Evolutionary conservation across 2,329 filamentous ascomycete species (phyloP), one percentile per base, ranked within the genome.

Genomic region (Tolypocladium ovalisporum): DNA sequence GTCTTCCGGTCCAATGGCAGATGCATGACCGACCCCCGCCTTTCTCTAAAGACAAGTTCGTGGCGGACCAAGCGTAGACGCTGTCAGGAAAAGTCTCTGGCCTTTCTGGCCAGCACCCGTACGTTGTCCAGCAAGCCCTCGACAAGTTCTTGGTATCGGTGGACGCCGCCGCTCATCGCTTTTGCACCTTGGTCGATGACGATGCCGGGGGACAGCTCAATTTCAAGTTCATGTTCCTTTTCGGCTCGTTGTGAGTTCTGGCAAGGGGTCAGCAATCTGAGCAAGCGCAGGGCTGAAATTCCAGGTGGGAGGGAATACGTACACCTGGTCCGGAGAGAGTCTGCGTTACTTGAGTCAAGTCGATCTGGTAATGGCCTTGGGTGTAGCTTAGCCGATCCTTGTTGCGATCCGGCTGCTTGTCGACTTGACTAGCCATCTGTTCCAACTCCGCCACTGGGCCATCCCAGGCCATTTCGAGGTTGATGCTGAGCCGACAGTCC

Each of bases 381-480:
- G 81, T 86, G 73, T 99, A 99, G 68, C 89, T 95, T 68, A 99
- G 77, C 22, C 94, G 84, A 71, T 99, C 92, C 71, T 99, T 99
- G 64, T 84, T 85, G 8, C 92, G 84, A 65, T 90, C 86, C 8
- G 79, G 74, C 62, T 71, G 70, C 34, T 66, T 75, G 66, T 67
- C 77, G 62, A 57, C 71, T 62, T 63, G 72, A 56, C 62, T 70
- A 53, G 66, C 66, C 55, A 73, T 57, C 29, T 70, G 66, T 63
- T 82, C 77, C 17, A 85, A 70, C 59, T 83, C 81, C 42, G 81
- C 76, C 4, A 84, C 77, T 0, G 88, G 66, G 1, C 91, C 90
- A 4, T 90, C 81, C 76, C 86, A 96, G 56, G 87, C 82, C 82
- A 95, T 91, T 82, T 99, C 95, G 2, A 99, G 81, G 68, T 96